Evolutionary conservation across 2,329 filamentous ascomycete genomes (phyloP), one percentile per base, ranked within the genome.

Genomic region (Dothiorella sarmentorum): DNA sequence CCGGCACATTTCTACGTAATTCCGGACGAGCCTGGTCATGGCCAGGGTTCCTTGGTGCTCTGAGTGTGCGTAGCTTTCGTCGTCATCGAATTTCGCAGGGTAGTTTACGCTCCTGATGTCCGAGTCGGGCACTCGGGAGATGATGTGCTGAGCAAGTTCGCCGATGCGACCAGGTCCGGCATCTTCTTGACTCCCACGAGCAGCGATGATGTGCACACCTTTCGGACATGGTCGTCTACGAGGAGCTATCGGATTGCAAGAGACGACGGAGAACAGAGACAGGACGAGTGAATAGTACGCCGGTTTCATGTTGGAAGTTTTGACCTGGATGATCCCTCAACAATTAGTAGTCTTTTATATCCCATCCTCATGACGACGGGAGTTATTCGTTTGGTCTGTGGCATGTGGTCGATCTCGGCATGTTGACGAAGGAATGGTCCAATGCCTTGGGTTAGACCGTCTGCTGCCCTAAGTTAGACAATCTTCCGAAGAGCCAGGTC

Each of bases 1-100:
- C n/a, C 67, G 67, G 45, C 69, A 71, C 13, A 58, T 29, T 5
- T 56, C 33, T 22, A 59, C 31, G 56, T 62, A 7, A 61, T 17
- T 33, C 17, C 26, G 61, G 9, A 68, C 31, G 31, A 63, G 57
- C 11, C 61, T 44, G 17, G 45, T 66, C 26, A 68, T 35, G 4
- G 64, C 63, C n/a, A 43, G 18, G 4, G 63, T 62, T 26, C 66
- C 66, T 7, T 59, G 51, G 7, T 62, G 61, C 7, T 63, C 61
- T 1, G 64, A 67, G 17, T 31, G 18, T 11, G 61, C 62, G 35
- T 68, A 68, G 42, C 63, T 56, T 10, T 31, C 9, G 26, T 33
- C 44, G 15, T 49, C 33, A 26, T 61, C 47, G n/a, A 68, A 33
- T 3, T 58, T 61, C 1, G 66, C 66, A 7, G 66, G 66, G 40